Conservation (phyloP, 495 filamentous ascomycete genomes). For the Monascus purpureus region DNA sequence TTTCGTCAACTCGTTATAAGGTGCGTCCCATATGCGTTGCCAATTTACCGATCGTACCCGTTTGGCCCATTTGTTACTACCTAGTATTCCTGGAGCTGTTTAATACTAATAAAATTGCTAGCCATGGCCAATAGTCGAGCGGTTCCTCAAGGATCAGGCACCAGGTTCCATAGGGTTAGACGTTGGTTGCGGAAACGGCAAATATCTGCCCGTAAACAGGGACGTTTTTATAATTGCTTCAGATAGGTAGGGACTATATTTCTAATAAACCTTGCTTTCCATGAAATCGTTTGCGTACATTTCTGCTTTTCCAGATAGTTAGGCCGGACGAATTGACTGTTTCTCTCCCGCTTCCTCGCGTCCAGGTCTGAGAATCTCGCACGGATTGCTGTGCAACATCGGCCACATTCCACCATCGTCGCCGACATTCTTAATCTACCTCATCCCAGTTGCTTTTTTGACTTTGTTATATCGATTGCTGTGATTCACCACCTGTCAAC, state of each 20-base stretch:
- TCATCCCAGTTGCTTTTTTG: slow-evolving; percentile 54
- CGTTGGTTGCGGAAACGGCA: slow-evolving; percentile 87
- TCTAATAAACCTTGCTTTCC: too few relatives aligned
- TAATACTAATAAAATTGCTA: slow-evolving; percentile 11
- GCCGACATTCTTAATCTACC: slow-evolving; percentile 60
- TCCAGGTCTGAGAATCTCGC: slow-evolving; percentile 56
- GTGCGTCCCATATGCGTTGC: slow-evolving; percentile 19
- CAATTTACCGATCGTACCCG: neutral
- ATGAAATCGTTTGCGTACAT: slow-evolving; percentile 3
- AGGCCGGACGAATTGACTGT: slow-evolving; percentile 1
- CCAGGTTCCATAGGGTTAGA: slow-evolving; percentile 78
- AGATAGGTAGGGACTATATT: slow-evolving; percentile 48
- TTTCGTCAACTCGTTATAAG: slow-evolving; percentile 91
- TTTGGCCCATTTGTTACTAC: too few relatives aligned
- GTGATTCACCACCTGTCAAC: slow-evolving; percentile 93
- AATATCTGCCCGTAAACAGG: slow-evolving; percentile 72
- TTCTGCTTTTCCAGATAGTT: slow-evolving; percentile 1
- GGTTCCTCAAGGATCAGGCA: slow-evolving; percentile 53
- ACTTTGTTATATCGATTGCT: slow-evolving; percentile 91
- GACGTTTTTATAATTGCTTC: slow-evolving; percentile 73
- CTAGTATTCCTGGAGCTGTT: too few relatives aligned
- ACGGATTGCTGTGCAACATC: slow-evolving; percentile 53
- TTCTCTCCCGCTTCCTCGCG: slow-evolving; percentile 5
- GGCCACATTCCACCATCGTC: slow-evolving; percentile 48
- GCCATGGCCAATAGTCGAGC: slow-evolving; percentile 88